A percentile compares a stretch with the other conserved stretches of the same genome.
These are phyloP conservation scores for Acacia concinna DNA, from an alignment of 331 rosid species.

Conservation along the genomic window DNA sequence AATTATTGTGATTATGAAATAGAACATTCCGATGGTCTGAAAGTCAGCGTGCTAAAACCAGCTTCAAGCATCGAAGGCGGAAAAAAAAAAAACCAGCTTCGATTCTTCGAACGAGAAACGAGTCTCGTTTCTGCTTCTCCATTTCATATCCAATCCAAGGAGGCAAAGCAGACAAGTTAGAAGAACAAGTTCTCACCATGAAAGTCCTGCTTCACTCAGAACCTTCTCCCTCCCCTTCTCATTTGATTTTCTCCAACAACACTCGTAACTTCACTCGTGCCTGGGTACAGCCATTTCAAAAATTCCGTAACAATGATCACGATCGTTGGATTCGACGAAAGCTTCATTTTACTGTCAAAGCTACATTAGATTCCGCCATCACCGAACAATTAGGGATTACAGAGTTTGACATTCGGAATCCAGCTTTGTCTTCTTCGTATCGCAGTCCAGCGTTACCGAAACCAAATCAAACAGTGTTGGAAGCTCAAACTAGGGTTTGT, in stretches of 20 bases:
- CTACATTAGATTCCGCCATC: conserved; percentile 52
- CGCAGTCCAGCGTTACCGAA: conserved; percentile 46
- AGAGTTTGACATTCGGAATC: conserved; percentile 62
- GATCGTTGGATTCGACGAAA: conserved; percentile 32
- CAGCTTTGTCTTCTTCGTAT: conserved; percentile 78
- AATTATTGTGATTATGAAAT: neutral
- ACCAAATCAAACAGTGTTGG: conserved; percentile 85
- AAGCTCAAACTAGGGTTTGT: conserved; percentile 92
- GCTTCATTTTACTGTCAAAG: conserved; percentile 33
- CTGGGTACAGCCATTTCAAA: conserved; percentile 26
- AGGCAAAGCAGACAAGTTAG: neutral
- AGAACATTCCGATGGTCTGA: neutral
- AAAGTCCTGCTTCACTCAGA: conserved; percentile 51
- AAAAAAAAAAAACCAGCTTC: neutral
- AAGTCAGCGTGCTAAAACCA: neutral
- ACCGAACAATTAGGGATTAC: conserved; percentile 60
- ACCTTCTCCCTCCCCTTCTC: conserved; percentile 34
- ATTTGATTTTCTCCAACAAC: conserved; percentile 36
- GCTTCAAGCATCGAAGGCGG: neutral
- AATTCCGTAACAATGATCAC: conserved; percentile 32
- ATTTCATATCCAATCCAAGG: neutral
- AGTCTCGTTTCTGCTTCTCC: no score
- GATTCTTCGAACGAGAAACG: no score
- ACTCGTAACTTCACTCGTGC: conserved; percentile 33
- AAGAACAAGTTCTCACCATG: conserved; percentile 43